Evolutionary conservation across 768 basidiomycete genomes (phyloP).

Genomic region (Kwoniella botswanensis): DNA sequence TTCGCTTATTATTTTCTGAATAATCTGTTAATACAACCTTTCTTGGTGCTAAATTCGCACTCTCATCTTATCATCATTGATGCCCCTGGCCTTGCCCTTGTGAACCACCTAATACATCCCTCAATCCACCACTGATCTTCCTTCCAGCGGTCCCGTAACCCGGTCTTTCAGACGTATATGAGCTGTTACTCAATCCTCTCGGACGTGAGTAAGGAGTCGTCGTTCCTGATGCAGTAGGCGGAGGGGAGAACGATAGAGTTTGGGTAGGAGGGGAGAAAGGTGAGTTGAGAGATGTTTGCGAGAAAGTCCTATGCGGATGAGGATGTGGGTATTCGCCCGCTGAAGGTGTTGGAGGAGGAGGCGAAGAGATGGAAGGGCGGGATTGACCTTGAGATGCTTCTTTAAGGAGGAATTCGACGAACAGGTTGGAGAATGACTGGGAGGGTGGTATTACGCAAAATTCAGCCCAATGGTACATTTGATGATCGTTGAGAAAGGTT

Average conservation of each 20-base stretch:
- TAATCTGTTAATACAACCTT: background rate
- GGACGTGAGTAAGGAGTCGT: slow-evolving; percentile 33
- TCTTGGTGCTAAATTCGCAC: background rate
- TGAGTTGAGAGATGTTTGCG: slow-evolving; percentile 19
- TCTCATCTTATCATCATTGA: background rate
- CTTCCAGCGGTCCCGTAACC: slow-evolving; percentile 12
- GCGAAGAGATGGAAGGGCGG: slow-evolving; percentile 13
- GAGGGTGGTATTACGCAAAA: background rate
- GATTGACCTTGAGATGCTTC: slow-evolving; percentile 70
- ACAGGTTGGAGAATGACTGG: slow-evolving; percentile 82
- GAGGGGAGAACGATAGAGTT: slow-evolving; percentile 8
- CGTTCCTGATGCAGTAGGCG: slow-evolving; percentile 18
- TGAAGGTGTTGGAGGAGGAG: slow-evolving; percentile 6
- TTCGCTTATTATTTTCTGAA: no score
- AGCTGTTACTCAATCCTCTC: slow-evolving; percentile 26
- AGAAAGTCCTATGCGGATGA: background rate
- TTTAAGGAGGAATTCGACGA: slow-evolving; percentile 96
- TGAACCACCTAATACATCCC: slow-evolving; percentile 13
- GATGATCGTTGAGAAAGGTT: no score
- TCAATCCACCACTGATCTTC: slow-evolving; percentile 22
- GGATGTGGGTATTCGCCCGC: slow-evolving; percentile 5
- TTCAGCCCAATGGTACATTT: no score
- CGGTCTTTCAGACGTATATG: slow-evolving; percentile 17
- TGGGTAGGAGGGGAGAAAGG: slow-evolving; percentile 29
- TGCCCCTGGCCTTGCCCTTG: slow-evolving; percentile 7